phyloP scores from a whole-genome alignment of 2,329 filamentous ascomycete genomes.

The Ceratocystis diversiconidia region DNA sequence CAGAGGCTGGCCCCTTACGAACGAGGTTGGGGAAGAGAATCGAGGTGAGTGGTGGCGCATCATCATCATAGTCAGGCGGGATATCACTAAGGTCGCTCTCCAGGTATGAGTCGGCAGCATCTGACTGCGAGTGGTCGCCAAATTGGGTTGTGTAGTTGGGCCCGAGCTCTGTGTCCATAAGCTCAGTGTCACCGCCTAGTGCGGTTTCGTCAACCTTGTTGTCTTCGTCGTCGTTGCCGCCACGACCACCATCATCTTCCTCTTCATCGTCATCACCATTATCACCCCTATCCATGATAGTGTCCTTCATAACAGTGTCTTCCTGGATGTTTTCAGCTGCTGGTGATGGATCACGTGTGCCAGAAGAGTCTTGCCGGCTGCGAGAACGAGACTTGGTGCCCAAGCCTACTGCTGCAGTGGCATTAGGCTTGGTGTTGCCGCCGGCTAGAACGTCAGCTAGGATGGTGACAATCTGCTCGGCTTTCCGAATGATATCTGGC shows the following conservation, averaged over 20 bases:
- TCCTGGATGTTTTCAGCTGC: slow-evolving; percentile 29
- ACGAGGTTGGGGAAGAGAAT: slow-evolving; percentile 36
- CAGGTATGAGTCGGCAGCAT: slow-evolving; percentile 39
- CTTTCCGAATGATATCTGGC: slow-evolving; percentile 46
- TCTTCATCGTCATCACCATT: slow-evolving; percentile 22
- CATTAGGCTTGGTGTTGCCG: not conserved
- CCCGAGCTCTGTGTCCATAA: slow-evolving; percentile 24
- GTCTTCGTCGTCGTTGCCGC: slow-evolving; percentile 24
- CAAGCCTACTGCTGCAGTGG: not conserved
- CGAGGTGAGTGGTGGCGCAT: slow-evolving; percentile 33
- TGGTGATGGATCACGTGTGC: slow-evolving; percentile 10
- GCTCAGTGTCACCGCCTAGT: slow-evolving; percentile 9
- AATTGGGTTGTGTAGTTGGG: slow-evolving; percentile 22
- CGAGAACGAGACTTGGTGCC: slow-evolving; percentile 1
- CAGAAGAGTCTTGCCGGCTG: not conserved
- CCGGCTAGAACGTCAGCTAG: slow-evolving; percentile 1
- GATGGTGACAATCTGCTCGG: slow-evolving; percentile 39
- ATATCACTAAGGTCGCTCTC: slow-evolving; percentile 57
- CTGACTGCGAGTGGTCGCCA: slow-evolving; percentile 21
- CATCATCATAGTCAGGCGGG: slow-evolving; percentile 42
- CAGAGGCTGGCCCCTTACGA: slow-evolving; percentile 13
- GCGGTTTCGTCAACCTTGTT: slow-evolving; percentile 22
- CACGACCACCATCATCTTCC: slow-evolving; percentile 9
- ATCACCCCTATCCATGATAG: slow-evolving; percentile 22
- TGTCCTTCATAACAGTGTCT: slow-evolving; percentile 34